Percentiles rank a stretch among this genome's conserved stretches.
Evolutionary conservation across 495 filamentous ascomycete genomes (phyloP).

Genomic region (Durotheca rogersii): DNA sequence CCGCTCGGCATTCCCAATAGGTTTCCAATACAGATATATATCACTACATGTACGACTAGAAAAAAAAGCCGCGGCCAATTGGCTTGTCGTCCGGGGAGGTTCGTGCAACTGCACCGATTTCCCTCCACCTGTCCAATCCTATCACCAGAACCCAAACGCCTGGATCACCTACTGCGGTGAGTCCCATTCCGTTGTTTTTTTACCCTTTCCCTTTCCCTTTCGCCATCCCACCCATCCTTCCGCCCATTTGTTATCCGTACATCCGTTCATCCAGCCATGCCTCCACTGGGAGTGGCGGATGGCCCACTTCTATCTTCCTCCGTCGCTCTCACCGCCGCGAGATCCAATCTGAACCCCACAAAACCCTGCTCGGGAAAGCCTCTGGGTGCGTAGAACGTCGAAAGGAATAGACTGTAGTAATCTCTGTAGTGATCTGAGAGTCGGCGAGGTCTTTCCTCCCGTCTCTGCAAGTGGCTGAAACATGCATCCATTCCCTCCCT

Average conservation of each 20-base stretch:
- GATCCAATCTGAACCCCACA: neutral
- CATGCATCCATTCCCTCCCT: neutral
- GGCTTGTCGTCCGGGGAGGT: constrained; percentile 9
- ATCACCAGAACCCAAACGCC: constrained; percentile 15
- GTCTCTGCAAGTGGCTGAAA: neutral
- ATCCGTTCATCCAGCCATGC: no score
- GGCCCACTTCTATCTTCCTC: neutral
- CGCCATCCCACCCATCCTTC: neutral
- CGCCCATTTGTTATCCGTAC: no score
- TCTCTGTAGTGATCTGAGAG: no score
- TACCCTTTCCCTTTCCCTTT: neutral
- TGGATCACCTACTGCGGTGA: constrained; percentile 12
- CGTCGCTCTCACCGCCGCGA: neutral
- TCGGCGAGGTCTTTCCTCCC: neutral
- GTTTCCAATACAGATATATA: neutral
- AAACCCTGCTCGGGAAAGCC: constrained; percentile 29
- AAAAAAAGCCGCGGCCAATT: constrained; percentile 18
- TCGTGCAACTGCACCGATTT: constrained; percentile 12
- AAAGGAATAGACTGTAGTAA: neutral
- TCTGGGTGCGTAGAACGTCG: constrained; percentile 16
- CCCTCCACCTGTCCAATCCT: constrained; percentile 10
- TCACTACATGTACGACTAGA: neutral
- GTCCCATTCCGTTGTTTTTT: neutral
- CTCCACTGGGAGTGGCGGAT: no score
- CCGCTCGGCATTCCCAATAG: neutral